Evolutionary conservation across 2,329 filamentous ascomycete species (phyloP), one percentile per base, ranked within the genome.

Genomic region (Neurospora sp.): DNA sequence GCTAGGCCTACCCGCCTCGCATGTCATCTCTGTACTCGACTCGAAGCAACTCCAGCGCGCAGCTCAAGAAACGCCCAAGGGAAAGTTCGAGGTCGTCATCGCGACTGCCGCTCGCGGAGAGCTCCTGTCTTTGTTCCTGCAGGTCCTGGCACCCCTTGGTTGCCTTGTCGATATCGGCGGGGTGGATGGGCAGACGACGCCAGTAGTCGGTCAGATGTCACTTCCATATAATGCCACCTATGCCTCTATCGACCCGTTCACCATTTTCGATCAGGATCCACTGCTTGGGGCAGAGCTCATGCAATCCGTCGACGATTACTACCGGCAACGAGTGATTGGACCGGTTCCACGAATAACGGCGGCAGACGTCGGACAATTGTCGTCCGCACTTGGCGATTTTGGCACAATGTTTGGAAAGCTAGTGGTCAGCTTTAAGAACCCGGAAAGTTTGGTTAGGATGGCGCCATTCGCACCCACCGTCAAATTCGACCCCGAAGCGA

Each of bases 341-440:
- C 57, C 52, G 11, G 36, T 69, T 37, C 46, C 46, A 8, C 23
- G 66, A 39, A 28, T 69, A 17, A 41, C 57, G 4, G 39, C 39
- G n/a, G 36, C 19, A 8, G 68, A 69, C 10, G 57, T 69, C 8
- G 39, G 52, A 5, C 52, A 66, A 39, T 33, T 41, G 8, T 65
- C 36, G 2, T 15, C 46, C 6, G 46, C 39, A 17, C 39, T 69
- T 66, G 68, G 46, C 19, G 52, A 12, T 6, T 38, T 66, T 62
- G 38, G 40, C 52, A 66, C 23, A 12, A 38, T 69, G 15, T 69
- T 75, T n/a, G 76, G 76, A 19, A 79, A 79, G 69, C 43, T 75
- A 1, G 74, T 76, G 4, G 70, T 74, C 68, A 69, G 11, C 72
- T 69, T 68, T 67, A 71, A 40, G 41, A 73, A 65, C 66, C 46